Percentiles rank a stretch among this genome's conserved stretches.
These are phyloP conservation scores for Sugiyamaella paludigena DNA, from an alignment of 1,139 yeast genomes.

Conservation along the genomic window DNA sequence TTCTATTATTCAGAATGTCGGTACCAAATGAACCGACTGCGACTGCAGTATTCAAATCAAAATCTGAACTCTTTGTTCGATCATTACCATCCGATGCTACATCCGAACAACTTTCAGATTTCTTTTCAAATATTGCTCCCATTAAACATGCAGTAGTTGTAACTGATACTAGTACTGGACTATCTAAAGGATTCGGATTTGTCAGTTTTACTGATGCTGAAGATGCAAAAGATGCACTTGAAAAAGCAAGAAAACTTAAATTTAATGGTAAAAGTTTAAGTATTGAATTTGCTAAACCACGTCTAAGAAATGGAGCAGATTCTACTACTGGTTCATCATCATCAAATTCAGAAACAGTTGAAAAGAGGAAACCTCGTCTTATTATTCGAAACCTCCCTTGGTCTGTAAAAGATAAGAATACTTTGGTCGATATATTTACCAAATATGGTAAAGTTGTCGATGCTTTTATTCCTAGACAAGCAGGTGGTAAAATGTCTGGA, in stretches of 20 bases:
- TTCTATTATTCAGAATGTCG: too few relatives aligned
- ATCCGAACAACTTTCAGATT: slow-evolving; percentile 74
- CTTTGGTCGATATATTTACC: slow-evolving; percentile 64
- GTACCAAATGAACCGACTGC: neutral
- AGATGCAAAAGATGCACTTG: slow-evolving; percentile 76
- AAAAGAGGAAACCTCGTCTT: slow-evolving; percentile 74
- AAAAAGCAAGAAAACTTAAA: slow-evolving; percentile 61
- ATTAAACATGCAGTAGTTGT: slow-evolving; percentile 95
- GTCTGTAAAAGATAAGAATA: slow-evolving; percentile 81
- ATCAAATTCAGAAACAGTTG: slow-evolving; percentile 32
- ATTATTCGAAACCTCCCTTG: slow-evolving; percentile 93
- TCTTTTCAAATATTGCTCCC: slow-evolving; percentile 88
- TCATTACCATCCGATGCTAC: slow-evolving; percentile 79
- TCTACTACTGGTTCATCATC: slow-evolving; percentile 21
- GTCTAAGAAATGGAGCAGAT: slow-evolving; percentile 61
- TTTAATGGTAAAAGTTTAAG: slow-evolving; percentile 65
- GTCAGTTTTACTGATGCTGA: slow-evolving; percentile 85
- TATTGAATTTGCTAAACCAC: slow-evolving; percentile 87
- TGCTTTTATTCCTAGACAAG: slow-evolving; percentile 83
- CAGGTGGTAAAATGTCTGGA: slow-evolving; percentile 88
- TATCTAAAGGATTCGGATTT: slow-evolving; percentile 91
- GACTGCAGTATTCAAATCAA: slow-evolving; percentile 2
- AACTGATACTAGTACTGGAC: slow-evolving; percentile 61
- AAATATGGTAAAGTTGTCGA: slow-evolving; percentile 86
- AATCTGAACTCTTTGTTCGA: slow-evolving; percentile 64